Evolutionary conservation across 2,329 filamentous ascomycete genomes (phyloP), one percentile per base, ranked within the genome.

Genomic region (Bipolaris zeicola): DNA sequence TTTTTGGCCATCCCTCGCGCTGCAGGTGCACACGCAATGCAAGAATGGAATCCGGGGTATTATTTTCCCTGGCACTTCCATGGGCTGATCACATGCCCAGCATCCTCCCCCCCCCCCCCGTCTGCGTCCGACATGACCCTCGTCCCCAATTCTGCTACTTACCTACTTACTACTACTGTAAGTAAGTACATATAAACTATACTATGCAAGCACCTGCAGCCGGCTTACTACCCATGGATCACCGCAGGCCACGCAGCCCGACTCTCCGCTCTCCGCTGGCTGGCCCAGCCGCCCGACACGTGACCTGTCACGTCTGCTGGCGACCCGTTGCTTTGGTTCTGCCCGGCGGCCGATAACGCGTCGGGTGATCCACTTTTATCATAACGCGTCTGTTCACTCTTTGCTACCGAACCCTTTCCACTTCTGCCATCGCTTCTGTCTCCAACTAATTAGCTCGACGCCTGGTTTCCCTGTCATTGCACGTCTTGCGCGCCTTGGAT

Each of bases 1-100:
- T 62, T 59, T 26, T 24, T 24, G 3, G 22, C 4, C 6, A 1
- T 24, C 22, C 3, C 22, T 6, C 22, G 52, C 48, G 41, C 53
- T 45, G 28, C 16, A 28, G 26, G 26, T 28, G 26, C 26, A 28
- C 26, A 28, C 26, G 26, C 26, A 10, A 28, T 28, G 4, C 24
- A 36, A 55, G 24, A 55, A 56, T n/a, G 38, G 33, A 50, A 50
- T 55, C 51, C 41, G 55, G 55, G 55, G 53, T 58, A 50, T 45
- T 28, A 42, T 44, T 13, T 24, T 28, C 26, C 26, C 26, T 28
- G 7, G 26, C 26, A 10, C 26, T 28, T 28, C 26, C 26, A 28
- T 28, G 26, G 26, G 26, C 26, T 28, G 26, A 28, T 28, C 26
- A 28, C 26, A 28, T 10, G 26, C 3, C 26, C 26, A 28, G 7